phyloP scores from a whole-genome alignment of 75 land plant genomes.

The Azolla pinnata region DNA sequence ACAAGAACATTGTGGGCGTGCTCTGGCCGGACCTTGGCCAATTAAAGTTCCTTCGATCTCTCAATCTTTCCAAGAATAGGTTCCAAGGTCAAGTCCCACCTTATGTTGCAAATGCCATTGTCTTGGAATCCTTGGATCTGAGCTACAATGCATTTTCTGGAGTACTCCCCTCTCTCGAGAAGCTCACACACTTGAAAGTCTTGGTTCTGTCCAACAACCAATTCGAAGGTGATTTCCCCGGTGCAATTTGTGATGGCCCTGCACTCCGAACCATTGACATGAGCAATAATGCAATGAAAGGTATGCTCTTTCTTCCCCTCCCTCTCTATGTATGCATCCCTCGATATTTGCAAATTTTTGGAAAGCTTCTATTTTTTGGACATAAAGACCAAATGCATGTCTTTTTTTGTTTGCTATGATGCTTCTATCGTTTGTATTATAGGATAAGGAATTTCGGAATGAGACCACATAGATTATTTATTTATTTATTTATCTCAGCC shows the following conservation, averaged over 20 bases:
- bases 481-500: too few relatives aligned
- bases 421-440: too few relatives aligned
- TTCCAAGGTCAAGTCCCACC: neutral
- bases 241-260: slow-evolving; percentile 2
- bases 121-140: slow-evolving; percentile 34
- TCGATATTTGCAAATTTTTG: neutral
- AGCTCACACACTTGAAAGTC: slow-evolving; percentile 2
- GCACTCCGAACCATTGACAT: slow-evolving; percentile 2
- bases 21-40: slow-evolving; percentile 2
- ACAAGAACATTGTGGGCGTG: neutral
- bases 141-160: slow-evolving; percentile 43
- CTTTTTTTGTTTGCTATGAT: too few relatives aligned
- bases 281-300: neutral
- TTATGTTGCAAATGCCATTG: neutral
- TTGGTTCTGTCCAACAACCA: slow-evolving; percentile 5
- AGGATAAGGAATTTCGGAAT: too few relatives aligned
- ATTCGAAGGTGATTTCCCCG: slow-evolving; percentile 11
- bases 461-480: too few relatives aligned
- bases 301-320: neutral
- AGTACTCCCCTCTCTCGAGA: slow-evolving; percentile 13
- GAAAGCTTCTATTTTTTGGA: too few relatives aligned
- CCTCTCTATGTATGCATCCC: neutral
- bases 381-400: neutral
- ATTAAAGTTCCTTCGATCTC: neutral
- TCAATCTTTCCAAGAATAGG: neutral